A percentile compares a stretch with the other conserved stretches of the same genome.
These are phyloP conservation scores for Achaetomium macrosporum DNA, from an alignment of 2,329 filamentous ascomycete genomes.

Conservation along the genomic window DNA sequence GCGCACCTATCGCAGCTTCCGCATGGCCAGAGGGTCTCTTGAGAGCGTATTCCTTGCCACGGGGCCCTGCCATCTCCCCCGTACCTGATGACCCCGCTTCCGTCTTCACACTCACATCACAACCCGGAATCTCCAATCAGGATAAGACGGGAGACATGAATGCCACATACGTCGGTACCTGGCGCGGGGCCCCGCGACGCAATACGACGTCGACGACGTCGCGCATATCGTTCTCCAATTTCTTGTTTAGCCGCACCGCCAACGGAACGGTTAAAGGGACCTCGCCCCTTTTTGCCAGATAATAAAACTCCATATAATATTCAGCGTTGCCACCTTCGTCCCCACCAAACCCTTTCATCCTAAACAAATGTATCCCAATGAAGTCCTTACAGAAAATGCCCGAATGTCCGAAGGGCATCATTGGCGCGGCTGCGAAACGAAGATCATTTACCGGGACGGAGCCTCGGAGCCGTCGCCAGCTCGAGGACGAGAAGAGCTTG, in stretches of 20 bases:
- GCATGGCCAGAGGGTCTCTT: too few relatives aligned
- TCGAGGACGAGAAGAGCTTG: neutral
- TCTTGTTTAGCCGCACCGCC: constrained; percentile 17
- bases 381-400: neutral
- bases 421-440: neutral
- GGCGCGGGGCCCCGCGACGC: neutral
- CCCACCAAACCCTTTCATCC: neutral
- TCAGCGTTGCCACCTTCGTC: neutral
- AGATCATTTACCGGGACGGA: neutral
- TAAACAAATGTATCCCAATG: neutral
- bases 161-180: neutral
- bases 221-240: neutral
- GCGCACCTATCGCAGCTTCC: neutral
- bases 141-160: neutral
- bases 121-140: neutral
- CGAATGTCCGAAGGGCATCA: neutral
- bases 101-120: neutral
- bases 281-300: constrained; percentile 18
- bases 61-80: neutral
- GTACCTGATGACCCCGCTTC: constrained; percentile 1
- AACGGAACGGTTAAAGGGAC: constrained; percentile 16
- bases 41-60: neutral
- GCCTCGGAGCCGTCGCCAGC: neutral
- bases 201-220: neutral
- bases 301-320: constrained; percentile 14